Evolutionary conservation across 768 basidiomycete species (phyloP).

Genomic region (Auriculariales sp.): DNA sequence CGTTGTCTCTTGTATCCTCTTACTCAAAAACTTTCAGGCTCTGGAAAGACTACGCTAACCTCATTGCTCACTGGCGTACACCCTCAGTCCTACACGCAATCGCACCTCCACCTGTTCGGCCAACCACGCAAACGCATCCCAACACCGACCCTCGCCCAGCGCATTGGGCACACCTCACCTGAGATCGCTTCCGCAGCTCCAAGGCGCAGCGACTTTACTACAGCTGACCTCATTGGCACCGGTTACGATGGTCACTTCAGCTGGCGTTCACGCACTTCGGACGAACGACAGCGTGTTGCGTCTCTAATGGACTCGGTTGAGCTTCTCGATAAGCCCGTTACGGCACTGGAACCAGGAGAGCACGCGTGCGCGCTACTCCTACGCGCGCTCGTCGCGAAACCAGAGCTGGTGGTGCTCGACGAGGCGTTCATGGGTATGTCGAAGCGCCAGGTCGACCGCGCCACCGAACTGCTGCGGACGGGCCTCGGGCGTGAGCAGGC

Average conservation of each 20-base stretch:
- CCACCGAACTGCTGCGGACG: slow-evolving; percentile 43
- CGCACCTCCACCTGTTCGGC: slow-evolving; percentile 42
- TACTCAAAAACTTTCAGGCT: slow-evolving; percentile 32
- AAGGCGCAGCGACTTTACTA: slow-evolving; percentile 40
- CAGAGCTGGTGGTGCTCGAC: slow-evolving; percentile 70
- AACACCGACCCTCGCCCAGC: slow-evolving; percentile 47
- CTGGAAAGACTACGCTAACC: slow-evolving; percentile 89
- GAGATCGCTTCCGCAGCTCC: slow-evolving; percentile 91
- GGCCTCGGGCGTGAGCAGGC: slow-evolving; percentile 43
- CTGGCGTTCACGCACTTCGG: slow-evolving; percentile 27
- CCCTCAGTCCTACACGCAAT: slow-evolving; percentile 81
- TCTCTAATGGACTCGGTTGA: slow-evolving; percentile 14
- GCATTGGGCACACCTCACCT: slow-evolving; percentile 72
- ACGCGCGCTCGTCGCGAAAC: slow-evolving; percentile 66
- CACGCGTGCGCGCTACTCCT: slow-evolving; percentile 74
- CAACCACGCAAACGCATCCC: slow-evolving; percentile 49
- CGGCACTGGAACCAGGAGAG: slow-evolving; percentile 51
- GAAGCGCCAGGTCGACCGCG: slow-evolving; percentile 52
- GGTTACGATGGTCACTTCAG: slow-evolving; percentile 79
- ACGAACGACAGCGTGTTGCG: not conserved
- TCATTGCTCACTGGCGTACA: slow-evolving; percentile 88
- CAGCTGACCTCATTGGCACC: slow-evolving; percentile 71
- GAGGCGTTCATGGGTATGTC: slow-evolving; percentile 95
- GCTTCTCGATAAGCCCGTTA: slow-evolving; percentile 41
- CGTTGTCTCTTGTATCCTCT: not conserved